Conservation (phyloP, 768 basidiomycete genomes). For the Mycena vitilis region DNA sequence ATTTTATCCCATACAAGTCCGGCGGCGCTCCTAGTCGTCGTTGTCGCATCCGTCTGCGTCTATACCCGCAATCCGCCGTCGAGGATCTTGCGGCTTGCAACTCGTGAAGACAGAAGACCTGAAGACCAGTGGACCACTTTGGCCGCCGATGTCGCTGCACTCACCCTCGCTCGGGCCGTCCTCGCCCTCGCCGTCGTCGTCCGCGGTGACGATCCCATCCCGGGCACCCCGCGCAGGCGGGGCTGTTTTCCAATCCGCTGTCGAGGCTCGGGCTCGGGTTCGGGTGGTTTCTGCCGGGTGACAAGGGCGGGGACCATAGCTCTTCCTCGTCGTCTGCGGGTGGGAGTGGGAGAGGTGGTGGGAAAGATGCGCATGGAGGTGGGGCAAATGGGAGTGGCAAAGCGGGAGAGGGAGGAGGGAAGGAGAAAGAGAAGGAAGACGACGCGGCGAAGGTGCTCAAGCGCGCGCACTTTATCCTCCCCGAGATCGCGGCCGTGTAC, state of each 20-base stretch:
- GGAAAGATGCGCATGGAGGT: too few species aligned
- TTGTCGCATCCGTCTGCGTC: too few species aligned
- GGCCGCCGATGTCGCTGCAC: slow-evolving; percentile 28
- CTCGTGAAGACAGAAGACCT: too few species aligned
- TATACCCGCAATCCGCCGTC: too few species aligned
- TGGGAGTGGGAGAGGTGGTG: too few species aligned
- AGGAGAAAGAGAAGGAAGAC: slow-evolving; percentile 34
- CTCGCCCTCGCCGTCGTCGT: slow-evolving; percentile 78
- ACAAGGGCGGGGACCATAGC: too few species aligned
- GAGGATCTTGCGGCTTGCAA: too few species aligned
- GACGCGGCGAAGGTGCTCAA: slow-evolving; percentile 76
- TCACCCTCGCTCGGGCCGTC: slow-evolving; percentile 47
- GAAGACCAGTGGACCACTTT: background rate
- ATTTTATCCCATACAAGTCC: too few species aligned
- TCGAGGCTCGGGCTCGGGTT: slow-evolving; percentile 49
- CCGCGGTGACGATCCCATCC: slow-evolving; percentile 82
- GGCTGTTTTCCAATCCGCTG: slow-evolving; percentile 65
- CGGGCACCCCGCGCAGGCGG: slow-evolving; percentile 76
- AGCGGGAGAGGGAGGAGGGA: slow-evolving; percentile 52
- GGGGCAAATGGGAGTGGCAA: background rate
- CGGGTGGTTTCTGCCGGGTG: slow-evolving; percentile 73
- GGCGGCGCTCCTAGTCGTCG: too few species aligned
- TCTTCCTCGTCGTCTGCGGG: too few species aligned
- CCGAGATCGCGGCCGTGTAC: slow-evolving; percentile 87
- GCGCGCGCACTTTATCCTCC: slow-evolving; percentile 91